Evolutionary conservation across 331 rosid genomes (phyloP).

Genomic region (Acacia concinna): DNA sequence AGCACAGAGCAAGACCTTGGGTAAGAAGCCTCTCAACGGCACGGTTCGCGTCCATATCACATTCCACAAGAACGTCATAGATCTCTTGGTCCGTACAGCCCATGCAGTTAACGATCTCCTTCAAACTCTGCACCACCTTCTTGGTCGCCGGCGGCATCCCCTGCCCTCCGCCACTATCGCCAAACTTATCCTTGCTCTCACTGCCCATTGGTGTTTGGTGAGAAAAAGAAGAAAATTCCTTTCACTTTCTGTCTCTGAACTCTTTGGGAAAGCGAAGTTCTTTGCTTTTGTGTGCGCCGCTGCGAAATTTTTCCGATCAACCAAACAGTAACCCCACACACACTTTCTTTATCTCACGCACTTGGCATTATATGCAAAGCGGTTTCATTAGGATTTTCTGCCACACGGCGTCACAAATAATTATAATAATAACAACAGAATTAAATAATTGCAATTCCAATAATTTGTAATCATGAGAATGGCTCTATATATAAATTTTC

Average conservation of each 20-base stretch:
- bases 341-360: constrained; percentile 10
- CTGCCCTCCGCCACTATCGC: not conserved
- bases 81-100: constrained; percentile 14
- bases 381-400: not conserved
- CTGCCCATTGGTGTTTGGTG: not conserved
- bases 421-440: not conserved
- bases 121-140: constrained; percentile 15
- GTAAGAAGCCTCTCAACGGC: constrained; percentile 37
- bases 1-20: constrained; percentile 34
- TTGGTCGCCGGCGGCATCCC: not conserved
- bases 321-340: not conserved
- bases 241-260: not conserved
- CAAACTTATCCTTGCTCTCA: not conserved
- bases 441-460: not conserved
- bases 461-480: not conserved
- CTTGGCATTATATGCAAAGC: not conserved
- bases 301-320: not conserved
- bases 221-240: not conserved
- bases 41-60: constrained; percentile 20
- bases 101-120: constrained; percentile 13
- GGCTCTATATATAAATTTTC: not conserved
- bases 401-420: not conserved
- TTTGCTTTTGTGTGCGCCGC: not conserved
- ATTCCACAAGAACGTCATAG: constrained; percentile 1
- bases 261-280: not conserved